phyloP scores from a whole-genome alignment of 345 rosid species.

The Leavenworthia alabamica region DNA sequence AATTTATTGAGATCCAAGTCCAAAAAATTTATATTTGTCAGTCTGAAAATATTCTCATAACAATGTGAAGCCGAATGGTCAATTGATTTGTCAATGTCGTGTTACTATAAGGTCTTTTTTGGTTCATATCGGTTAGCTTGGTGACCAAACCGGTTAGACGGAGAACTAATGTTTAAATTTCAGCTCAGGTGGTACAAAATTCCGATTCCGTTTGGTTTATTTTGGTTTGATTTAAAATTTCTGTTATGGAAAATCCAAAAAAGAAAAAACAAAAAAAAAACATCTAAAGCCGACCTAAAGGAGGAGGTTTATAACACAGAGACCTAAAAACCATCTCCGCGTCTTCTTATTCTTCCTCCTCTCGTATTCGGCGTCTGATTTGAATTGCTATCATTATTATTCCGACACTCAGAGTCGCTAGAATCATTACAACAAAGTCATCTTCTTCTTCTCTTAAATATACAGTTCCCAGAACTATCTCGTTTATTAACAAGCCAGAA shows the following conservation, averaged over 20 bases:
- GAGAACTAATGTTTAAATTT: neutral
- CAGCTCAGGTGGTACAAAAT: too few relatives aligned
- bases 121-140: neutral
- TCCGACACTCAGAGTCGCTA: neutral
- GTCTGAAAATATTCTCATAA: too few relatives aligned
- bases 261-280: too few relatives aligned
- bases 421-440: neutral
- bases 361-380: conserved; percentile 13
- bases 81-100: too few relatives aligned
- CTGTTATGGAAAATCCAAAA: neutral
- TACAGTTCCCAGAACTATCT: conserved; percentile 6
- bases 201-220: too few relatives aligned
- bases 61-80: too few relatives aligned
- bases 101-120: too few relatives aligned
- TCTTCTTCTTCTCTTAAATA: neutral
- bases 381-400: neutral
- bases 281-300: conserved; percentile 17
- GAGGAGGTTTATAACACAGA: neutral
- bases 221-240: too few relatives aligned
- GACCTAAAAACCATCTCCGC: conserved; percentile 19
- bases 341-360: neutral
- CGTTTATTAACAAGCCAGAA: neutral
- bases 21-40: too few relatives aligned
- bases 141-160: neutral
- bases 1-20: too few relatives aligned